Evolutionary conservation across 257 asterid genomes (phyloP).

Genomic region (Capsicum chinense): DNA sequence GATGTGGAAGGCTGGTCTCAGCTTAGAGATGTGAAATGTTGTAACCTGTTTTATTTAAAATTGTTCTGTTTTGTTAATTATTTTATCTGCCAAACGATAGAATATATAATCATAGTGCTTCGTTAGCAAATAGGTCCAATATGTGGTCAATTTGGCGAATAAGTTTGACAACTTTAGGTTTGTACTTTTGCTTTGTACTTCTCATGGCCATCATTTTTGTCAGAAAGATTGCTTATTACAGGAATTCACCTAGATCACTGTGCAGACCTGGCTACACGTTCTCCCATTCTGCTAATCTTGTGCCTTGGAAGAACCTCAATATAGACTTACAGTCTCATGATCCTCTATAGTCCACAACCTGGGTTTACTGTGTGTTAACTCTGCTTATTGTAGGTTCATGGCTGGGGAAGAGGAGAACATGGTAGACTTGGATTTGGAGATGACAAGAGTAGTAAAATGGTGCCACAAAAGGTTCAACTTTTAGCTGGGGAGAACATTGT

Average conservation of each 20-base stretch:
- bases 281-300: background rate
- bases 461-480: slow-evolving; percentile 95
- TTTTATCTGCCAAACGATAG: background rate
- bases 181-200: slow-evolving; percentile 4
- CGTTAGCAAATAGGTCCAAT: slow-evolving; percentile 17
- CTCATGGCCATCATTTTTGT: slow-evolving; percentile 7
- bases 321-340: background rate
- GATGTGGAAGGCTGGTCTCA: background rate
- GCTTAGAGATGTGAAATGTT: background rate
- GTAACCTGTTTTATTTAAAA: background rate
- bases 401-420: slow-evolving; percentile 99
- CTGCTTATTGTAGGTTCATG: slow-evolving; percentile 67
- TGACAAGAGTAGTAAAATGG: slow-evolving; percentile 99
- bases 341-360: background rate
- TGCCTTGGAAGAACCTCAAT: slow-evolving; percentile 6
- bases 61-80: background rate
- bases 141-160: background rate
- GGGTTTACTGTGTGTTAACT: background rate
- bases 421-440: slow-evolving; percentile 99
- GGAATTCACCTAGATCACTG: slow-evolving; percentile 12
- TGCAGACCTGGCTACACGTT: slow-evolving; percentile 12
- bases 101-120: background rate
- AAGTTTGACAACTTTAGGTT: background rate
- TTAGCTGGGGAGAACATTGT: slow-evolving; percentile 82
- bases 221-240: background rate